Percentiles rank a stretch among this genome's conserved stretches.
phyloP scores from a whole-genome alignment of 352 stramenopile species.

The Pythium volutum region DNA sequence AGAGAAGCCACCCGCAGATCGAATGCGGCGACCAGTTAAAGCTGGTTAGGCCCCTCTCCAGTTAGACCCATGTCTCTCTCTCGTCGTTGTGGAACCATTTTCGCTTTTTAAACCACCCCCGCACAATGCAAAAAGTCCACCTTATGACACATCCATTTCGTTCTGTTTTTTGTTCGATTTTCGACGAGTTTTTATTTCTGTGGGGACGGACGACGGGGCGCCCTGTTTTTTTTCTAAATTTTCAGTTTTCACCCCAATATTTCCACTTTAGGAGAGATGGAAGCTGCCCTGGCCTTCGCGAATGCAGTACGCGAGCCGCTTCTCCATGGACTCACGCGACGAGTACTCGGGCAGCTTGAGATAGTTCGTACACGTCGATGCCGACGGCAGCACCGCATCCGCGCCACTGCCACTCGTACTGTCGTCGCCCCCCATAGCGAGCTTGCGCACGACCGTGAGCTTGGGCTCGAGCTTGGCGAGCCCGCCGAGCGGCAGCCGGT shows the following conservation, averaged over 20 bases:
- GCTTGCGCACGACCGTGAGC: slow-evolving; percentile 88
- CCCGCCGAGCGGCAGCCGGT: slow-evolving; percentile 82
- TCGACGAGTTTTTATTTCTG: too few relatives aligned
- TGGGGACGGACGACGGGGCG: background rate
- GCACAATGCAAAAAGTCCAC: slow-evolving; percentile 19
- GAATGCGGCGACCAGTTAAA: slow-evolving; percentile 13
- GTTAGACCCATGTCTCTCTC: too few relatives aligned
- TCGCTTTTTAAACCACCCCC: background rate
- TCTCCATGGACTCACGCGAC: slow-evolving; percentile 63
- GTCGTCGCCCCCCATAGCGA: slow-evolving; percentile 29
- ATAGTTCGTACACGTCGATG: slow-evolving; percentile 90
- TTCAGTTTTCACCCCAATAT: background rate
- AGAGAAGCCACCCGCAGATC: slow-evolving; percentile 11
- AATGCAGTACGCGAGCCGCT: slow-evolving; percentile 80
- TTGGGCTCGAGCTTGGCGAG: slow-evolving; percentile 77
- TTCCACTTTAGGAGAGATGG: slow-evolving; percentile 53
- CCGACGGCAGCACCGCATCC: slow-evolving; percentile 74
- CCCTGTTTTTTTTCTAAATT: background rate
- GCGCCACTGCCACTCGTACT: slow-evolving; percentile 18
- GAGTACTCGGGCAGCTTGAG: slow-evolving; percentile 91
- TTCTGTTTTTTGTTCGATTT: slow-evolving; percentile 4
- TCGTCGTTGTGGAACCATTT: too few relatives aligned
- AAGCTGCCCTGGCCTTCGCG: slow-evolving; percentile 83
- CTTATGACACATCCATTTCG: slow-evolving; percentile 8
- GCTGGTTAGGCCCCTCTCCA: too few relatives aligned